Base-by-base conservation (phyloP, 306 rosid genomes). In the Sechiopsis laciniata region DNA sequence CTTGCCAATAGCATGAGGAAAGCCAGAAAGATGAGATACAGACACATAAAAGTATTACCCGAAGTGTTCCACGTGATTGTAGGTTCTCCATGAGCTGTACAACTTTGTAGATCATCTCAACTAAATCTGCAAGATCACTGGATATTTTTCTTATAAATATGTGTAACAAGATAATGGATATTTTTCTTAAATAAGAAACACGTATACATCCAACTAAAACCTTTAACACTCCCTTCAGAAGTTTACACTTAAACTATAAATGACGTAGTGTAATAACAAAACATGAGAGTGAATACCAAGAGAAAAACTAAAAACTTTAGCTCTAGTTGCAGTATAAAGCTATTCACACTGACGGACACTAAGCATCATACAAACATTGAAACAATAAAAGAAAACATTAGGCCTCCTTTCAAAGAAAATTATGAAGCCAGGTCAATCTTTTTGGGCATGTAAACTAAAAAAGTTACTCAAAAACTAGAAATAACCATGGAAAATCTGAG, bases 101-200 rank as follows among this genome's bases (percentile, higher is more conserved):
- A 74, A 87, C 86, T 81, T 88, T 86, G 80, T 84, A 82, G 79
- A 93, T 82, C 78, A 87, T 93, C 87, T 93, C 91, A 17, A 89
- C 76, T 84, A 88, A 81, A 86, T 93, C 90, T 80, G 95, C 94
- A 72, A 93, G 91, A 85, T 84, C 90, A 83, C 97, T 93, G 96
- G 72, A n/a, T n/a, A n/a, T n/a, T n/a, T n/a, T n/a, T n/a, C 67
- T 15, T 66, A 70, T 80, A 68, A 80, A 68, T 50, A 80, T 22
- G 48, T 32, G 50, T 24, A 26, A 20, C 55, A 37, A 59, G 37
- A 14, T 10, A 64, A 54, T 2, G 4, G 4, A 14, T 5, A 19
- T 7, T n/a, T 63, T 4, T n/a, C 50, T 5, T n/a, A 63, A 63
- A 63, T 63, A 37, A 63, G 8, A 37, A 64, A 64, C 13, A 4